Conservation (phyloP, 768 basidiomycete species). For the Galerina marginata region DNA sequence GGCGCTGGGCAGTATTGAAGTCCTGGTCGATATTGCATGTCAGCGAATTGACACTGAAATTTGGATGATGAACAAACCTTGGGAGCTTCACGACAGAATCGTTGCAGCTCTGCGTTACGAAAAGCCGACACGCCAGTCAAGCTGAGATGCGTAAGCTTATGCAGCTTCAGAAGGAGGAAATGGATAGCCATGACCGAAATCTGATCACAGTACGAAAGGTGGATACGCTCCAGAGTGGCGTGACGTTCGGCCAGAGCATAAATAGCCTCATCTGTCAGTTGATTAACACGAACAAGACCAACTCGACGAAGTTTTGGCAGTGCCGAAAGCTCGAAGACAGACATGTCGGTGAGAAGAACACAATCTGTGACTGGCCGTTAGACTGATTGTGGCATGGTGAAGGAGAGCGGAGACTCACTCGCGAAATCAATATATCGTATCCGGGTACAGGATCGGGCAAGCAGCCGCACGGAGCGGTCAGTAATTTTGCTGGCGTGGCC, state of each 20-base stretch:
- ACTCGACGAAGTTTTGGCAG: constrained; percentile 92
- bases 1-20: constrained; percentile 87
- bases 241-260: constrained; percentile 87
- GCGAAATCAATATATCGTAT: constrained; percentile 96
- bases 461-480: constrained; percentile 81
- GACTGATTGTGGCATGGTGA: constrained; percentile 2
- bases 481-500: constrained; percentile 92
- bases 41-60: constrained; percentile 7
- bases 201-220: constrained; percentile 96
- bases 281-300: constrained; percentile 91
- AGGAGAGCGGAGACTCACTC: constrained; percentile 56
- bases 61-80: constrained; percentile 50
- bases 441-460: constrained; percentile 88
- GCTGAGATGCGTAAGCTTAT: constrained; percentile 92
- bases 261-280: constrained; percentile 93
- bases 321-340: constrained; percentile 87
- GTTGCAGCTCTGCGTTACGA: constrained; percentile 81
- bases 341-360: constrained; percentile 86
- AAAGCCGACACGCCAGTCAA: constrained; percentile 97
- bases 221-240: constrained; percentile 90
- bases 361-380: constrained; percentile 62
- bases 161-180: constrained; percentile 86
- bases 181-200: constrained; percentile 92
- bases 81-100: constrained; percentile 89
- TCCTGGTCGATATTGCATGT: constrained; percentile 56